Conservation (phyloP, 495 filamentous ascomycete genomes). For the Staphylotrichum tortipilum region DNA sequence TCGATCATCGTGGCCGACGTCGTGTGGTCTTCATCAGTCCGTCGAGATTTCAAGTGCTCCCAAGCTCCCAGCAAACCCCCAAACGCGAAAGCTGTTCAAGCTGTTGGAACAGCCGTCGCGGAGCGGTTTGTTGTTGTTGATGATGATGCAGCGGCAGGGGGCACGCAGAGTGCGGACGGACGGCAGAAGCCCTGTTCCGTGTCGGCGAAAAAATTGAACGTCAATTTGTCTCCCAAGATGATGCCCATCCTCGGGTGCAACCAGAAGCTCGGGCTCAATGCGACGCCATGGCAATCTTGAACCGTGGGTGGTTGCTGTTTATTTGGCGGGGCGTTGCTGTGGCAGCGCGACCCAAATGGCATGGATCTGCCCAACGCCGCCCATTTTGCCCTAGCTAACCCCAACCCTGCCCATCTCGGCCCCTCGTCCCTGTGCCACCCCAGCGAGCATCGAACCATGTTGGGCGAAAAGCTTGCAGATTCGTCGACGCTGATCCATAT, state of each 20-base stretch:
- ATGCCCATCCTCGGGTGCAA: slow-evolving; percentile 2
- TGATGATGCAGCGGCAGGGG: not conserved
- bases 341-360: slow-evolving; percentile 5
- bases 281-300: slow-evolving; percentile 10
- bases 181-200: not conserved
- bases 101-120: too few species aligned
- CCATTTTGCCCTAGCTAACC: not conserved
- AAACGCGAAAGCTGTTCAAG: not conserved
- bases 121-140: not conserved
- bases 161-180: not conserved
- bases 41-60: not conserved
- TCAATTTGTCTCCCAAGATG: slow-evolving; percentile 6
- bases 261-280: slow-evolving; percentile 5
- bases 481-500: slow-evolving; percentile 5
- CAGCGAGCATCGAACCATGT: slow-evolving; percentile 7
- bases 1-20: slow-evolving; percentile 51
- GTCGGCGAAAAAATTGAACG: slow-evolving; percentile 5
- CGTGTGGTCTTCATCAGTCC: slow-evolving; percentile 6
- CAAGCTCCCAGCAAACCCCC: not conserved
- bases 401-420: slow-evolving; percentile 7
- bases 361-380: not conserved
- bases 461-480: slow-evolving; percentile 1
- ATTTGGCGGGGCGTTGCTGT: slow-evolving; percentile 24
- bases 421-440: not conserved
- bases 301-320: slow-evolving; percentile 12